Evolutionary conservation across 768 basidiomycete species (phyloP).

Genomic region (Cystobasidium ongulense): DNA sequence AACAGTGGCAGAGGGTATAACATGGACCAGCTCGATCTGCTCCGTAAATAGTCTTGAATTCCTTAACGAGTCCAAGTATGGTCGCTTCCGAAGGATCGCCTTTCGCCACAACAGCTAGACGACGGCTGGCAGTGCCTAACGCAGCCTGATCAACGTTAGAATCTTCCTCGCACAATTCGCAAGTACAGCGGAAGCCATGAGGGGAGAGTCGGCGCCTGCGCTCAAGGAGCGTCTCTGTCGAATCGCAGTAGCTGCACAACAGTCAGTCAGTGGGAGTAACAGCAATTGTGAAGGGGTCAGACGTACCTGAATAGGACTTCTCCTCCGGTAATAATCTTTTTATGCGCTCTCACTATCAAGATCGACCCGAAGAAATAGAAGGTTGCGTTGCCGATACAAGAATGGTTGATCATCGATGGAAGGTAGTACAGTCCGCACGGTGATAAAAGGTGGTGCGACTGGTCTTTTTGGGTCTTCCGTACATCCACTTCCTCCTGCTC

Average conservation of each 20-base stretch:
- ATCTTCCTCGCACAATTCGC: neutral
- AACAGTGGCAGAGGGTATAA: neutral
- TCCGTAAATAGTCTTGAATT: neutral
- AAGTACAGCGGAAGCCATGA: neutral
- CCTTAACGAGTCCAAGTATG: neutral
- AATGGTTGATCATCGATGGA: slow-evolving; percentile 20
- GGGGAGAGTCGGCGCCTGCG: neutral
- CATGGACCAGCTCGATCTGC: neutral
- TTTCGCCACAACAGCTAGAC: neutral
- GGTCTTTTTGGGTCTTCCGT: neutral
- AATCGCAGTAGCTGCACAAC: neutral
- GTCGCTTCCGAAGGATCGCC: neutral
- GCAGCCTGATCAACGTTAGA: neutral
- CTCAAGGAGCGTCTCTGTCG: neutral
- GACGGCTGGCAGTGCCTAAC: neutral
- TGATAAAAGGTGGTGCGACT: neutral
- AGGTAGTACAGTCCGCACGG: slow-evolving; percentile 2
- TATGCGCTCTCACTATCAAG: neutral
- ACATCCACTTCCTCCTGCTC: neutral
- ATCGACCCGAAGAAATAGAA: slow-evolving; percentile 8
- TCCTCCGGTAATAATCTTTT: neutral
- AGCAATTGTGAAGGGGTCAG: neutral
- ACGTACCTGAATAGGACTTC: neutral
- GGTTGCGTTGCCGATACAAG: slow-evolving; percentile 14
- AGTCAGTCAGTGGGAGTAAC: neutral